phyloP scores from a whole-genome alignment of 768 basidiomycete species.

The Boletus pseudopeckii region DNA sequence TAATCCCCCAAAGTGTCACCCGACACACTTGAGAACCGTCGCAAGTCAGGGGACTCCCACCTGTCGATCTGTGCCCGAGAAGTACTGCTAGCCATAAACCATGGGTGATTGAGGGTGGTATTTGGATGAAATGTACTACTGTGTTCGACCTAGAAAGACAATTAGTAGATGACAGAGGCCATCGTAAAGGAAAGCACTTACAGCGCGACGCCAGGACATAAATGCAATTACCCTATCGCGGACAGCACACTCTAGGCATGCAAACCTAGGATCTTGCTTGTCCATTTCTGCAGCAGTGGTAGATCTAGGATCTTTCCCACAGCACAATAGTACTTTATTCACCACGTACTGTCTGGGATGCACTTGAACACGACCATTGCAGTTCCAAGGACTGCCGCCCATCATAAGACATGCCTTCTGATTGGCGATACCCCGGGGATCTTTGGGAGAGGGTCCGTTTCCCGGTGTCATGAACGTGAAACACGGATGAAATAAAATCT shows the following conservation, averaged over 20 bases:
- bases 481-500: constrained; percentile 29
- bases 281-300: constrained; percentile 29
- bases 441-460: constrained; percentile 10
- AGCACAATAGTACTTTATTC: constrained; percentile 15
- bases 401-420: constrained; percentile 24
- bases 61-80: neutral
- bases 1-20: constrained; percentile 12
- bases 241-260: constrained; percentile 17
- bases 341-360: constrained; percentile 18
- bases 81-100: constrained; percentile 2
- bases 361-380: constrained; percentile 16
- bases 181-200: constrained; percentile 1
- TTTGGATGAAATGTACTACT: constrained; percentile 11
- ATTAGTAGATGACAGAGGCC: neutral
- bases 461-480: constrained; percentile 14
- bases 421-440: constrained; percentile 20
- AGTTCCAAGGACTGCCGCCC: constrained; percentile 24
- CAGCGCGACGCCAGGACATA: constrained; percentile 27
- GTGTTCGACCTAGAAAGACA: constrained; percentile 19
- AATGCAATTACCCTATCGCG: constrained; percentile 1
- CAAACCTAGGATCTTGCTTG: constrained; percentile 12
- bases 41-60: neutral
- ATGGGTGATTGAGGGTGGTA: constrained; percentile 2
- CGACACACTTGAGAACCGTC: neutral
- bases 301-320: constrained; percentile 23